phyloP scores from a whole-genome alignment of 805 yeast species.

The Suhomyces prunicola region DNA sequence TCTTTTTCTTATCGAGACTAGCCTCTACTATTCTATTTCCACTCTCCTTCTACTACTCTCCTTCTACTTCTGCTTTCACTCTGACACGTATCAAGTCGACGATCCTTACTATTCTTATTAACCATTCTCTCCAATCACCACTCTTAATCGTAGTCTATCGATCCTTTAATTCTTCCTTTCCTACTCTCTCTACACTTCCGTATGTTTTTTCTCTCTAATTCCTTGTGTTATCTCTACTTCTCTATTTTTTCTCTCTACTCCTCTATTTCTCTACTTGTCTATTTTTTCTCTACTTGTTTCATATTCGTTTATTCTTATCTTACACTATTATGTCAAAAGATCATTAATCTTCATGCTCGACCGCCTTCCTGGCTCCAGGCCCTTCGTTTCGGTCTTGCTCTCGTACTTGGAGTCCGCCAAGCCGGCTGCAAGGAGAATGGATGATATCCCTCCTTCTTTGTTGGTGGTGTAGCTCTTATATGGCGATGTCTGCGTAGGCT shows the following conservation, averaged over 20 bases:
- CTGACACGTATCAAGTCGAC: too few relatives aligned
- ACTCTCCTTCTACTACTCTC: too few relatives aligned
- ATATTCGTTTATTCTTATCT: background rate
- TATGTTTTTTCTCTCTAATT: too few relatives aligned
- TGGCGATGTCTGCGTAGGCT: slow-evolving; percentile 10
- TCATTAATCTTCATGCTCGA: slow-evolving; percentile 30
- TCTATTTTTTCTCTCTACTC: too few relatives aligned
- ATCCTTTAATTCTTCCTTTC: background rate
- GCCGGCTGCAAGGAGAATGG: slow-evolving; percentile 31
- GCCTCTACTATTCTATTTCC: too few relatives aligned
- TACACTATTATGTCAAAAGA: slow-evolving; percentile 17
- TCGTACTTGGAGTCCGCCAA: slow-evolving; percentile 4
- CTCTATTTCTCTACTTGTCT: too few relatives aligned
- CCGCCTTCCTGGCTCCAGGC: slow-evolving; percentile 6
- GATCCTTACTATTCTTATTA: too few relatives aligned
- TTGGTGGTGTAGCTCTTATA: slow-evolving; percentile 1
- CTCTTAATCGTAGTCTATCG: background rate
- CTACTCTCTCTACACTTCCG: background rate
- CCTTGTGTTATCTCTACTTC: too few relatives aligned
- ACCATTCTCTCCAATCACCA: too few relatives aligned
- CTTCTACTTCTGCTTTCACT: too few relatives aligned
- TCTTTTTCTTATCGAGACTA: too few relatives aligned
- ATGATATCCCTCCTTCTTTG: background rate
- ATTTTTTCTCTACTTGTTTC: too few relatives aligned
- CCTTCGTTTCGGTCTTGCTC: background rate